phyloP scores from a whole-genome alignment of 345 rosid genomes.

The Garcia nutans region DNA sequence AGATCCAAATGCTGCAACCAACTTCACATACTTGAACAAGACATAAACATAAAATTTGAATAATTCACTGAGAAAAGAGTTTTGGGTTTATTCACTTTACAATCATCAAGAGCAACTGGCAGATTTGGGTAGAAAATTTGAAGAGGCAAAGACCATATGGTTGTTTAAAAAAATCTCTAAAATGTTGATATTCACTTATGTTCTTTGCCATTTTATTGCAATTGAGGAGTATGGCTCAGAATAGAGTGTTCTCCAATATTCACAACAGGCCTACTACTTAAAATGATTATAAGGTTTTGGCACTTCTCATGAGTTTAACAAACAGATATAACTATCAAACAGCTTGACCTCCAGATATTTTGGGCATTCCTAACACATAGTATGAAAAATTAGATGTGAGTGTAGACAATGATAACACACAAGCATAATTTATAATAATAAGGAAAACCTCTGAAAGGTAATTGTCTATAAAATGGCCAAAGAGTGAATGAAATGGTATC shows the following conservation, averaged over 20 bases:
- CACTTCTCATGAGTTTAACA: too few species aligned
- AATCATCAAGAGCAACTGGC: background rate
- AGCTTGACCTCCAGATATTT: background rate
- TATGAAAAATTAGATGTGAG: background rate
- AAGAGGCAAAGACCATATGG: background rate
- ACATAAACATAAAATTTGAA: too few species aligned
- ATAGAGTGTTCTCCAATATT: background rate
- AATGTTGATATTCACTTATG: too few species aligned
- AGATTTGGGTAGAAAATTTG: too few species aligned
- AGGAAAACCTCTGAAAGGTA: too few species aligned
- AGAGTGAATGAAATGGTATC: background rate
- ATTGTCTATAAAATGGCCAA: background rate
- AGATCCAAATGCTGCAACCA: background rate
- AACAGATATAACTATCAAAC: background rate
- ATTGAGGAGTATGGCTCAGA: background rate
- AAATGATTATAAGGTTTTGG: background rate
- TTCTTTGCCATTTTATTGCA: background rate
- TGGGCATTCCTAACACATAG: background rate
- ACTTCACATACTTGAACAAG: background rate
- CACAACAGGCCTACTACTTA: constrained; percentile 8
- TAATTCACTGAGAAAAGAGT: background rate
- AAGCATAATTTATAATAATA: too few species aligned
- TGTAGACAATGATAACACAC: too few species aligned
- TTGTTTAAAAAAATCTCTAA: background rate
- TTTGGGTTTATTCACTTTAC: background rate